These are phyloP conservation scores for Fusarium coffeatum DNA, from an alignment of 2,329 filamentous ascomycete genomes.

Conservation along the genomic window DNA sequence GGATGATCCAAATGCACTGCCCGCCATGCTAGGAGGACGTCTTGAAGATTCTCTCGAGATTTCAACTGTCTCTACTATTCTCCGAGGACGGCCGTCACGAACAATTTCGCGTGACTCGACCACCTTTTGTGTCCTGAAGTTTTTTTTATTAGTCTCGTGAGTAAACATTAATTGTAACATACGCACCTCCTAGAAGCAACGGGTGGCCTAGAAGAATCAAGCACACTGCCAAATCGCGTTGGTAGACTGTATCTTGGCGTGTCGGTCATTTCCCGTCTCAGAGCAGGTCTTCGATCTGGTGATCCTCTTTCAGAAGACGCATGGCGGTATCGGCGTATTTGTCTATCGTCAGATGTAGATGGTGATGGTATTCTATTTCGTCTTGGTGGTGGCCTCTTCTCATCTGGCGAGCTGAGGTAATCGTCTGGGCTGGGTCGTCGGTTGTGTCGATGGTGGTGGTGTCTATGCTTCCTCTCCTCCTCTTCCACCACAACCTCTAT, in stretches of 20 bases:
- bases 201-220: conserved; percentile 52
- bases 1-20: conserved; percentile 46
- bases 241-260: conserved; percentile 46
- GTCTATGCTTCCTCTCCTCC: conserved; percentile 44
- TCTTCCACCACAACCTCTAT: conserved; percentile 47
- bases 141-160: conserved; percentile 22
- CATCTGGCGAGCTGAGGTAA: conserved; percentile 44
- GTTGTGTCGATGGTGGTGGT: conserved; percentile 25
- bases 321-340: conserved; percentile 38
- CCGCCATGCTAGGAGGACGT: conserved; percentile 44
- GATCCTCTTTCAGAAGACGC: conserved; percentile 47
- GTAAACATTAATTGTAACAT: background rate
- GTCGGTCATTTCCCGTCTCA: conserved; percentile 48
- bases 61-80: conserved; percentile 35
- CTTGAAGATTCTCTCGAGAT: conserved; percentile 45
- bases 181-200: conserved; percentile 50
- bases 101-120: conserved; percentile 41
- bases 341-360: conserved; percentile 44
- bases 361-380: conserved; percentile 38
- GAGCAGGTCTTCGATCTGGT: conserved; percentile 44
- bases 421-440: conserved; percentile 45
- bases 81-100: conserved; percentile 42
- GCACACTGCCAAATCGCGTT: conserved; percentile 45
- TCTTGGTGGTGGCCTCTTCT: conserved; percentile 40
- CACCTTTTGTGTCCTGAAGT: conserved; percentile 37